phyloP scores from a whole-genome alignment of 176 grass and related monocot genomes.

The Cenchrus americanus region DNA sequence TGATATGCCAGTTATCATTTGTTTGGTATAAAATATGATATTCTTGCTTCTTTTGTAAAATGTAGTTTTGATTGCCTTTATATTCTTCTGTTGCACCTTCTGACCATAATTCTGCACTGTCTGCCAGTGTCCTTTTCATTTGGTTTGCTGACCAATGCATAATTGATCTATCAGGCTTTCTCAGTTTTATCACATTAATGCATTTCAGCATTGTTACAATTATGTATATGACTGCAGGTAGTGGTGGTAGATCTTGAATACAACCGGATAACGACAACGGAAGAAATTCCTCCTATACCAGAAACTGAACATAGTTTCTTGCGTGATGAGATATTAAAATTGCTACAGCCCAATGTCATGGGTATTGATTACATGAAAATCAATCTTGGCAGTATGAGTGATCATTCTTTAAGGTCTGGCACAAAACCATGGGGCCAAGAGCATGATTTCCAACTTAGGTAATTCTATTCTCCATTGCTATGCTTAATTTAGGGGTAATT shows the following conservation, averaged over 20 bases:
- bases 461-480: constrained; percentile 39
- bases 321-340: constrained; percentile 92
- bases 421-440: constrained; percentile 83
- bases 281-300: constrained; percentile 94
- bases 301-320: constrained; percentile 85
- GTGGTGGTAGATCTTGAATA: constrained; percentile 98
- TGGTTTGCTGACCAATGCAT: constrained; percentile 15
- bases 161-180: constrained; percentile 14
- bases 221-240: constrained; percentile 63
- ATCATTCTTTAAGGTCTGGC: constrained; percentile 60
- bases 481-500: constrained; percentile 20
- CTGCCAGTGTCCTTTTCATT: neutral
- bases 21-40: constrained; percentile 5
- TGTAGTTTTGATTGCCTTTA: constrained; percentile 12
- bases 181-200: constrained; percentile 9
- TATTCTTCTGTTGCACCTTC: constrained; percentile 25
- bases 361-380: constrained; percentile 96
- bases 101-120: constrained; percentile 29
- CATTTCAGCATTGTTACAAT: constrained; percentile 20
- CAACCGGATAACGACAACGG: constrained; percentile 84
- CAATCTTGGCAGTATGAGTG: constrained; percentile 83
- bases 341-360: constrained; percentile 92
- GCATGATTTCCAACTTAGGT: constrained; percentile 99
- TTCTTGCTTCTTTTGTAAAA: neutral
- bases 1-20: constrained; percentile 17